Conservation (phyloP, 805 yeast genomes). For the Suhomyces prunicola region DNA sequence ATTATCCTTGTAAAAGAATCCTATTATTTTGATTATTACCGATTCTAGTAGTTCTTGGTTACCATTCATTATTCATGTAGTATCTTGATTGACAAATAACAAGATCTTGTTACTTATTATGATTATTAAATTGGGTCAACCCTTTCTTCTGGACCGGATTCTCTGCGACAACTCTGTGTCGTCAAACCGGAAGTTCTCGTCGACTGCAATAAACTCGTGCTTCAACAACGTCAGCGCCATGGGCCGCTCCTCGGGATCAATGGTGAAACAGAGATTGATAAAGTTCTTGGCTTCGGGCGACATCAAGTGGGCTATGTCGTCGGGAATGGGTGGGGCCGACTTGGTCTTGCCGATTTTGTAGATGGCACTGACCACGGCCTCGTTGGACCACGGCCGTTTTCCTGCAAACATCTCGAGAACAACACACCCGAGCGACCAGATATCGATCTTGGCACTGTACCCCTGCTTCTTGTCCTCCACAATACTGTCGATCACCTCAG, state of each 20-base stretch:
- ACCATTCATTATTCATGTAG: too few relatives aligned
- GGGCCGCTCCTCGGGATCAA: constrained; percentile 81
- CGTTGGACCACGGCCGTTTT: constrained; percentile 94
- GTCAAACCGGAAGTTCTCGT: constrained; percentile 45
- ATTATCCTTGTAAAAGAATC: too few relatives aligned
- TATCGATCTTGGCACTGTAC: constrained; percentile 95
- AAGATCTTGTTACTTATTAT: too few relatives aligned
- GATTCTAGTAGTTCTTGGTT: too few relatives aligned
- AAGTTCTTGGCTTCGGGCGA: constrained; percentile 67
- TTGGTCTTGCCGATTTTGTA: constrained; percentile 82
- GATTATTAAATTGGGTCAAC: too few relatives aligned
- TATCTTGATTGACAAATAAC: too few relatives aligned
- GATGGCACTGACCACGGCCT: constrained; percentile 93
- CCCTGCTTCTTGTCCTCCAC: constrained; percentile 77
- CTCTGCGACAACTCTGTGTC: constrained; percentile 54
- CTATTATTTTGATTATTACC: too few relatives aligned
- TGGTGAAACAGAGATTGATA: constrained; percentile 67
- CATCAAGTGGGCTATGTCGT: constrained; percentile 68
- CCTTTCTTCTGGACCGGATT: constrained; percentile 36
- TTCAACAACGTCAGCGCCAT: constrained; percentile 67
- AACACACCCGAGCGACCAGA: constrained; percentile 98
- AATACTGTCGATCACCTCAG: constrained; percentile 89
- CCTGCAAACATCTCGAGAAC: constrained; percentile 98
- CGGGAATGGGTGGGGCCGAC: constrained; percentile 93
- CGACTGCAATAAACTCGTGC: constrained; percentile 50